Percentiles rank a stretch among this genome's conserved stretches.
These are phyloP conservation scores for Aspergillus carlsbadensis DNA, from an alignment of 495 filamentous ascomycete species.

Conservation along the genomic window DNA sequence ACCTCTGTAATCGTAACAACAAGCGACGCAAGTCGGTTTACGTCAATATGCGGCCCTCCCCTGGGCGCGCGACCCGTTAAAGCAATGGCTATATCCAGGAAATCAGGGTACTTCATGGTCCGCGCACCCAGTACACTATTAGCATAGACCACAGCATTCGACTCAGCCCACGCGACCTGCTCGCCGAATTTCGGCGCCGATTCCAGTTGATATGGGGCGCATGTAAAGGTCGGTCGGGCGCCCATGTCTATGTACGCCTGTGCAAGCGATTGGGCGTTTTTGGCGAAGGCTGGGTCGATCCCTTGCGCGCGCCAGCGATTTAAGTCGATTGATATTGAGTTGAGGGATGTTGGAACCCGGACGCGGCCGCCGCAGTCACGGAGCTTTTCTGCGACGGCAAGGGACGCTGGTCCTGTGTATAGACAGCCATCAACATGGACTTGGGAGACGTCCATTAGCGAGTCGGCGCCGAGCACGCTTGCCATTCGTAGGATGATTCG, in stretches of 20 bases:
- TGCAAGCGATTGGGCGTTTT: conserved; percentile 22
- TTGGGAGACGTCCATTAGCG: conserved; percentile 24
- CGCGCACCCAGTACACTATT: conserved; percentile 34
- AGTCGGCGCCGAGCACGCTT: conserved; percentile 16
- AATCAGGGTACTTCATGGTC: conserved; percentile 34
- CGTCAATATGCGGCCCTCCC: conserved; percentile 2
- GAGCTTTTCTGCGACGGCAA: conserved; percentile 25
- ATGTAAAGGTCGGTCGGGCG: conserved; percentile 32
- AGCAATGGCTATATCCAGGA: conserved; percentile 31
- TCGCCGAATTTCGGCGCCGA: conserved; percentile 24
- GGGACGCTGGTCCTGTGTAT: conserved; percentile 31
- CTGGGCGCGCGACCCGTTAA: conserved; percentile 27
- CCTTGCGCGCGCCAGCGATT: conserved; percentile 24
- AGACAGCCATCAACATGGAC: conserved; percentile 35
- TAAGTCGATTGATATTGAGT: conserved; percentile 35
- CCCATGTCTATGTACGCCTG: conserved; percentile 29
- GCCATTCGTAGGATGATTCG: conserved; percentile 26
- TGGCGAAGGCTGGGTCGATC: conserved; percentile 17
- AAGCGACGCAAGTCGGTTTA: conserved; percentile 7
- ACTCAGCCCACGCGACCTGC: conserved; percentile 31
- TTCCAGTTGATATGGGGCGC: conserved; percentile 31
- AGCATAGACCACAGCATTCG: conserved; percentile 33
- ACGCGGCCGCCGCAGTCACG: conserved; percentile 22
- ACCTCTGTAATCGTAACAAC: neutral
- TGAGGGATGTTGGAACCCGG: conserved; percentile 28